A percentile compares a stretch with the other conserved stretches of the same genome.
Evolutionary conservation across 2,329 filamentous ascomycete species (phyloP).

Genomic region (Calonectria pseudoreteaudii): DNA sequence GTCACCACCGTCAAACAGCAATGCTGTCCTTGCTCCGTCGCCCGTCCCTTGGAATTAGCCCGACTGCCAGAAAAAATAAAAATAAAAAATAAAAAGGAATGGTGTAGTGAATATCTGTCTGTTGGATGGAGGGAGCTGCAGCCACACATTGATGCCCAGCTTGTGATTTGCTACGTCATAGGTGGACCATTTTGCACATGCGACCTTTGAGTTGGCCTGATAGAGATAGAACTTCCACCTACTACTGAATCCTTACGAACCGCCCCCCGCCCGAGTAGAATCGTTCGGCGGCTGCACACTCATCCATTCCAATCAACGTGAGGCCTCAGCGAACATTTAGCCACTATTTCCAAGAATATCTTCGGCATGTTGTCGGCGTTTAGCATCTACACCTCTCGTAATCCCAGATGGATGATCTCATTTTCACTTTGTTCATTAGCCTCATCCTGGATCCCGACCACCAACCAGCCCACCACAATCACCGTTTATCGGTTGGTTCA

Average conservation of each 20-base stretch:
- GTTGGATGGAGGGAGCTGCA: slow-evolving; percentile 3
- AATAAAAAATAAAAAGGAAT: too few relatives aligned
- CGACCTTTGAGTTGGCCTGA: slow-evolving; percentile 4
- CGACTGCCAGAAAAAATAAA: background rate
- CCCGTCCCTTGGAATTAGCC: background rate
- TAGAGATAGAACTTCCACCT: slow-evolving; percentile 9
- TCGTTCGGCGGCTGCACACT: slow-evolving; percentile 1
- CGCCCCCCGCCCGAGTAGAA: background rate
- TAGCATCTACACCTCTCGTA: background rate
- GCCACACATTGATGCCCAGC: background rate
- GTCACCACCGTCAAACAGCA: background rate
- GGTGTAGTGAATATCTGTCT: background rate
- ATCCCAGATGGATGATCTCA: background rate
- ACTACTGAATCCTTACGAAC: background rate
- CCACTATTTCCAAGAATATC: background rate
- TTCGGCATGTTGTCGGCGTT: slow-evolving; percentile 14
- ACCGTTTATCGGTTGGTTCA: background rate
- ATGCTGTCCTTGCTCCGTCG: slow-evolving; percentile 12
- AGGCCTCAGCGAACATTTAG: slow-evolving; percentile 1
- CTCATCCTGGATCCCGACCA: background rate
- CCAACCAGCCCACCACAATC: background rate
- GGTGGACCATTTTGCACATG: slow-evolving; percentile 3
- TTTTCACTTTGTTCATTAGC: background rate
- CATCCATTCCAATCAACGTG: slow-evolving; percentile 6
- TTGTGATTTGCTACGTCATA: background rate